Percentiles rank a stretch among this genome's conserved stretches.
phyloP scores from a whole-genome alignment of 192 early-diverging fungal genomes.

The Diversispora epigaea region DNA sequence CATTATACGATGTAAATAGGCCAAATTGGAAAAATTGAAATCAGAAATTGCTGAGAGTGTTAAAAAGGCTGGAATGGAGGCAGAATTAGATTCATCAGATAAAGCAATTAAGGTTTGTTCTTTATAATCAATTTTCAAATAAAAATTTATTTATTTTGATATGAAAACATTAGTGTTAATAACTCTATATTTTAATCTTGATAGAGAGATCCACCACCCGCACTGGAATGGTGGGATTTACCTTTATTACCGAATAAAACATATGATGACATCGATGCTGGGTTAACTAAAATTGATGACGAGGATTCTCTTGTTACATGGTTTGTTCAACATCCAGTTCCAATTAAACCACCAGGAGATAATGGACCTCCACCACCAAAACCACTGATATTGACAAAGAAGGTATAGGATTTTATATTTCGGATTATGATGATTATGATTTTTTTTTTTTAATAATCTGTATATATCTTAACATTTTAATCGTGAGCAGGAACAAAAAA shows the following conservation, averaged over 20 bases:
- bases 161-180: neutral
- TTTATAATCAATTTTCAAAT: neutral
- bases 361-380: conserved; percentile 52
- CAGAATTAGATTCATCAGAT: conserved; percentile 71
- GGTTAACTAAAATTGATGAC: conserved; percentile 38
- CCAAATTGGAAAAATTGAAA: conserved; percentile 71
- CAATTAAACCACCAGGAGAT: conserved; percentile 76
- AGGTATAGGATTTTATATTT: conserved; percentile 38
- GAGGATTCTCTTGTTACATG: conserved; percentile 65
- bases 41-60: conserved; percentile 70
- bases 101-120: conserved; percentile 58
- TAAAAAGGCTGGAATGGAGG: conserved; percentile 72
- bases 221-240: conserved; percentile 97
- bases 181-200: conserved; percentile 19
- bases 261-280: conserved; percentile 63
- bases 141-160: conserved; percentile 4
- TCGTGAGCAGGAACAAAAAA: conserved; percentile 74
- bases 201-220: conserved; percentile 70
- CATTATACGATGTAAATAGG: conserved; percentile 34
- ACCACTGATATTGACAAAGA: conserved; percentile 79
- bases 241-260: conserved; percentile 69
- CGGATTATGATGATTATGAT: neutral
- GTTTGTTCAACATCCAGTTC: conserved; percentile 85
- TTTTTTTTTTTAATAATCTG: neutral
- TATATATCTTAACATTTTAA: neutral